Evolutionary conservation across 202 grass and related monocot species (phyloP).

Genomic region (Alloteropsis angusta): DNA sequence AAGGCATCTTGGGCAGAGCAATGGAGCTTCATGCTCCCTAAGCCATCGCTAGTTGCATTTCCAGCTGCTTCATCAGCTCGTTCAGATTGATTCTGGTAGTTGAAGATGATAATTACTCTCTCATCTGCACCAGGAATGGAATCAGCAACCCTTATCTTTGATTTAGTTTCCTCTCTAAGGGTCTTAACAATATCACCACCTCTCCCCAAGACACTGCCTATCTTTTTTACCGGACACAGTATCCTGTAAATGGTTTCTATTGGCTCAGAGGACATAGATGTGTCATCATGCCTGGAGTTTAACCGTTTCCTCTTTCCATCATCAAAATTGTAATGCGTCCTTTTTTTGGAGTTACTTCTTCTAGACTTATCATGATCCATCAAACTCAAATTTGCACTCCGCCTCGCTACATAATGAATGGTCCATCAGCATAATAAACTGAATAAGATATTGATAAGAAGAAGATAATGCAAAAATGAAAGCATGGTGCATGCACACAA

Average conservation of each 20-base stretch:
- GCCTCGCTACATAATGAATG: slow-evolving; percentile 23
- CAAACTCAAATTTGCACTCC: neutral
- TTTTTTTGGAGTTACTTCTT: slow-evolving; percentile 36
- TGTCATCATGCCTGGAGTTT: slow-evolving; percentile 45
- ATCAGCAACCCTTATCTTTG: slow-evolving; percentile 95
- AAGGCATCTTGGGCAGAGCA: slow-evolving; percentile 86
- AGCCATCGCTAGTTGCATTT: slow-evolving; percentile 30
- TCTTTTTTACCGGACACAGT: slow-evolving; percentile 85
- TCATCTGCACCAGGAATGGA: slow-evolving; percentile 89
- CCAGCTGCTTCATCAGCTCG: slow-evolving; percentile 29
- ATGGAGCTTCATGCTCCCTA: slow-evolving; percentile 40
- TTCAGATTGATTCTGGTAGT: slow-evolving; percentile 48
- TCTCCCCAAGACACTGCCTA: slow-evolving; percentile 83
- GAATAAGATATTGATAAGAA: slow-evolving; percentile 1
- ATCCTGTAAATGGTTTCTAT: slow-evolving; percentile 88
- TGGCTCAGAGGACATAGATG: slow-evolving; percentile 43
- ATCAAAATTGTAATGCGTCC: slow-evolving; percentile 31
- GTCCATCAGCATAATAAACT: slow-evolving; percentile 10
- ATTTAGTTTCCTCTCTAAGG: slow-evolving; percentile 77
- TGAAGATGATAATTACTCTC: slow-evolving; percentile 74
- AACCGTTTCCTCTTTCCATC: slow-evolving; percentile 66
- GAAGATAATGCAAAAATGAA: neutral
- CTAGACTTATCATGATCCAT: slow-evolving; percentile 52
- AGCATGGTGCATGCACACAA: neutral
- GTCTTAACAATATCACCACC: slow-evolving; percentile 85